Conservation (phyloP, 352 stramenopile species). For the Globisporangium cederbergense region DNA sequence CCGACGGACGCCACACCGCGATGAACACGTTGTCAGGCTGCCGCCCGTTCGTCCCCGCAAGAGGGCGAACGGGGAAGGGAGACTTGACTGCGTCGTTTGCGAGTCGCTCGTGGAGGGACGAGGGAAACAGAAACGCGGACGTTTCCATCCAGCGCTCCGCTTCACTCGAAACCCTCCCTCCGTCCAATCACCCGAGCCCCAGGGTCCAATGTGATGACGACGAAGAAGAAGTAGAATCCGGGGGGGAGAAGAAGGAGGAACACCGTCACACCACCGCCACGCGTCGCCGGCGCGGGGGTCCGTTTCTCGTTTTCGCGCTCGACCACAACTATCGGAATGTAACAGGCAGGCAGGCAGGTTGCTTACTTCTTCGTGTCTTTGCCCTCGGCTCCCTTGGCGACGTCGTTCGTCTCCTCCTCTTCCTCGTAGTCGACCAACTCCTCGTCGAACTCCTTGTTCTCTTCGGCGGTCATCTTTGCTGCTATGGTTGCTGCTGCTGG, state of each 20-base stretch:
- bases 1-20: not conserved
- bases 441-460: slow-evolving; percentile 89
- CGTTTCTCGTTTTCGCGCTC: not conserved
- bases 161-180: not conserved
- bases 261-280: slow-evolving; percentile 7
- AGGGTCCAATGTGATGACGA: not conserved
- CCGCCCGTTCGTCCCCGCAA: not conserved
- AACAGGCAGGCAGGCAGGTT: slow-evolving; percentile 13
- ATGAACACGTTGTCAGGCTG: slow-evolving; percentile 4
- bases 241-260: slow-evolving; percentile 4
- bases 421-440: slow-evolving; percentile 89
- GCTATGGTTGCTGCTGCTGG: slow-evolving; percentile 10
- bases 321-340: slow-evolving; percentile 3
- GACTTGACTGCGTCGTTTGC: slow-evolving; percentile 5
- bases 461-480: slow-evolving; percentile 65
- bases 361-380: slow-evolving; percentile 91
- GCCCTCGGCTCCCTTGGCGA: slow-evolving; percentile 72
- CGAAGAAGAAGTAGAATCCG: slow-evolving; percentile 10
- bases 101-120: slow-evolving; percentile 2
- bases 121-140: not conserved
- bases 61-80: not conserved
- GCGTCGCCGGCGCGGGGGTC: slow-evolving; percentile 1
- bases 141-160: not conserved
- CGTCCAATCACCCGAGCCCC: slow-evolving; percentile 3
- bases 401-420: slow-evolving; percentile 78